These are phyloP conservation scores for Murraya paniculata DNA, from an alignment of 345 rosid species.

Conservation along the genomic window DNA sequence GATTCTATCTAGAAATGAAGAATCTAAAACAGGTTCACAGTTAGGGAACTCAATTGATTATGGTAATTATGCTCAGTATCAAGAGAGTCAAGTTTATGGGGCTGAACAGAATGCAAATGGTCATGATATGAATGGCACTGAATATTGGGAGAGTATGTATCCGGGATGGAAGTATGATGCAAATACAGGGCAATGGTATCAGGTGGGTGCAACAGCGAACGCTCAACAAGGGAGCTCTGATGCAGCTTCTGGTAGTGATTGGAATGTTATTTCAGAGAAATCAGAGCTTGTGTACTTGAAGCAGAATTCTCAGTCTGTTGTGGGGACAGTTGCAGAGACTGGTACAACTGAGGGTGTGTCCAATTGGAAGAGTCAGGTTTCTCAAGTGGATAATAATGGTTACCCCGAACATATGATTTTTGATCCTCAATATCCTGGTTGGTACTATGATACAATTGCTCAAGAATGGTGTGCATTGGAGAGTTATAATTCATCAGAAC, in stretches of 20 bases:
- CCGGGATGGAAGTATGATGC: conserved; percentile 90
- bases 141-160: conserved; percentile 76
- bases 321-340: conserved; percentile 40
- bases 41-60: conserved; percentile 33
- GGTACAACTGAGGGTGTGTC: conserved; percentile 55
- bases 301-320: conserved; percentile 56
- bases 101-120: conserved; percentile 36
- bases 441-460: conserved; percentile 75
- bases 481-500: conserved; percentile 55
- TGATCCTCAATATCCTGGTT: conserved; percentile 91
- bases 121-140: conserved; percentile 50
- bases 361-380: conserved; percentile 58
- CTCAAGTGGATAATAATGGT: conserved; percentile 57
- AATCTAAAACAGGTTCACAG: conserved; percentile 19
- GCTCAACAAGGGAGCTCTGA: conserved; percentile 35
- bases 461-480: conserved; percentile 76
- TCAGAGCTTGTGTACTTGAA: conserved; percentile 57
- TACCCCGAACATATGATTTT: conserved; percentile 89
- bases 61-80: conserved; percentile 30
- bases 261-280: conserved; percentile 42
- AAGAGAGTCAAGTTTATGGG: conserved; percentile 35
- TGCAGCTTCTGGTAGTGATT: conserved; percentile 35
- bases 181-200: conserved; percentile 81
- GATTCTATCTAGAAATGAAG: conserved; percentile 25
- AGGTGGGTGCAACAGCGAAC: conserved; percentile 38